Evolutionary conservation across 768 basidiomycete species (phyloP).

Genomic region (Lentinus tigrinus): DNA sequence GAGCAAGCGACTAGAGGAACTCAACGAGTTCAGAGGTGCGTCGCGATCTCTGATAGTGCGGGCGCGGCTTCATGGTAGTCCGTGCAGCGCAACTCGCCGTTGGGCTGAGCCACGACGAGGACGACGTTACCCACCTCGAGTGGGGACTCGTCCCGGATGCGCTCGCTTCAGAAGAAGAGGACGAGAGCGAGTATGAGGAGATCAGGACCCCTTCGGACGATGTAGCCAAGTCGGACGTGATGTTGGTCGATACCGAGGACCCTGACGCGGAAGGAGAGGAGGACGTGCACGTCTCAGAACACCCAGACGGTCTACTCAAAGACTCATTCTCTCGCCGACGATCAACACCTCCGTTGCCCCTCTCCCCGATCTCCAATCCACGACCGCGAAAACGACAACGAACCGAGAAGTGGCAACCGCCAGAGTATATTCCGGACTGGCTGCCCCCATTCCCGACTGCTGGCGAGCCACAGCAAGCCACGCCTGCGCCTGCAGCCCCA

Average conservation of each 20-base stretch:
- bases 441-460: slow-evolving; percentile 70
- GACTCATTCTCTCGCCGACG: slow-evolving; percentile 15
- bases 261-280: neutral
- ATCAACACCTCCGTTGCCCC: slow-evolving; percentile 44
- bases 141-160: slow-evolving; percentile 33
- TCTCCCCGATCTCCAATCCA: slow-evolving; percentile 60
- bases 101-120: slow-evolving; percentile 53
- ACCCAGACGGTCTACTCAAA: slow-evolving; percentile 6
- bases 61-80: slow-evolving; percentile 27
- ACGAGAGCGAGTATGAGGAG: slow-evolving; percentile 28
- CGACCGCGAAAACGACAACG: slow-evolving; percentile 59
- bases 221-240: slow-evolving; percentile 4
- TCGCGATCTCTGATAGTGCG: slow-evolving; percentile 19
- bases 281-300: slow-evolving; percentile 9
- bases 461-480: slow-evolving; percentile 31
- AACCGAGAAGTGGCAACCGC: slow-evolving; percentile 56
- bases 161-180: slow-evolving; percentile 30
- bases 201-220: slow-evolving; percentile 13
- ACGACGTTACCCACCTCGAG: slow-evolving; percentile 54
- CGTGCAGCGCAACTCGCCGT: slow-evolving; percentile 55
- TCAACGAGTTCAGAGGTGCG: slow-evolving; percentile 69
- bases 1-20: slow-evolving; percentile 64
- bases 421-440: slow-evolving; percentile 63
- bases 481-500: neutral
- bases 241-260: slow-evolving; percentile 12